These are phyloP conservation scores for Diplodia corticola DNA, from an alignment of 2,329 filamentous ascomycete species.

Conservation along the genomic window DNA sequence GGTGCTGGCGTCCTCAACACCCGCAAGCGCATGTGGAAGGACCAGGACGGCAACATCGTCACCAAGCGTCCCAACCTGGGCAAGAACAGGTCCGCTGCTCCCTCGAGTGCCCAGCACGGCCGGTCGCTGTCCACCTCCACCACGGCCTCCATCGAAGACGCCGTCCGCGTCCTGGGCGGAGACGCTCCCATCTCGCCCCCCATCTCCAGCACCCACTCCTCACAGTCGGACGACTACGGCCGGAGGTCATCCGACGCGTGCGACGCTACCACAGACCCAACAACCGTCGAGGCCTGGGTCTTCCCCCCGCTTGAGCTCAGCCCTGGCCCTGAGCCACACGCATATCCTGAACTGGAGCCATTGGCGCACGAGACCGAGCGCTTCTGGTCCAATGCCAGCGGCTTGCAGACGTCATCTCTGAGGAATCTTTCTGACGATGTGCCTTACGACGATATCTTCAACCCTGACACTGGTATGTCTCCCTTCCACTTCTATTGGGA, in stretches of 20 bases:
- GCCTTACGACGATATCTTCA: constrained; percentile 57
- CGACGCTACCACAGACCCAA: constrained; percentile 27
- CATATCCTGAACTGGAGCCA: constrained; percentile 30
- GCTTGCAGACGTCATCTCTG: constrained; percentile 29
- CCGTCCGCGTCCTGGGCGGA: not conserved
- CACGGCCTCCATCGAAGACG: constrained; percentile 11
- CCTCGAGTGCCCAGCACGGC: constrained; percentile 1
- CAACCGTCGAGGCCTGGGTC: constrained; percentile 15
- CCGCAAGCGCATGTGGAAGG: constrained; percentile 58
- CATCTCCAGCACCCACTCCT: constrained; percentile 33
- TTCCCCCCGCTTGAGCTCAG: constrained; percentile 21
- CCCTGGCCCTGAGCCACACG: constrained; percentile 26
- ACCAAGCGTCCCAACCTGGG: constrained; percentile 41
- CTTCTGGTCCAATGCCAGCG: constrained; percentile 37
- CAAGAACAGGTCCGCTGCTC: not conserved
- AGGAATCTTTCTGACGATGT: constrained; percentile 31
- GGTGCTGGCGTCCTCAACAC: constrained; percentile 55
- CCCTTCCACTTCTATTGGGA: constrained; percentile 15
- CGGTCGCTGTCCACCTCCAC: not conserved
- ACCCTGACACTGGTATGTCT: constrained; percentile 55
- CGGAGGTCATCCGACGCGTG: constrained; percentile 34
- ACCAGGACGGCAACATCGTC: constrained; percentile 55
- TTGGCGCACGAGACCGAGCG: constrained; percentile 30
- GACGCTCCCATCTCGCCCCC: constrained; percentile 38
- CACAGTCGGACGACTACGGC: constrained; percentile 24